phyloP scores from a whole-genome alignment of 1,284 basidiomycete species.

The Leucoagaricus sp. region DNA sequence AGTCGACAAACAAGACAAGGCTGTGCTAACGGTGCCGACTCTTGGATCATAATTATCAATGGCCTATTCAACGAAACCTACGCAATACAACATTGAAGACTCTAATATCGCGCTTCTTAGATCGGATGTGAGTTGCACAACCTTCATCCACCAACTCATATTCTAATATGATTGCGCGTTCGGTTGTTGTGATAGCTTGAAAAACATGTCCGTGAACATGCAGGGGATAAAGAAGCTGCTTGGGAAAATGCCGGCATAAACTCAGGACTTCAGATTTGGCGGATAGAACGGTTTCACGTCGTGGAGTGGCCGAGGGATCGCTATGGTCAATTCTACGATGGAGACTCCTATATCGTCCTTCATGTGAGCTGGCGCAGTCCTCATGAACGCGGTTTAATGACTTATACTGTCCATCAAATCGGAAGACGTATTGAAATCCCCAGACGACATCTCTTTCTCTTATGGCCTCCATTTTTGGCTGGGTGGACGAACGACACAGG shows the following conservation, averaged over 20 bases:
- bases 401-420: no score
- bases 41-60: slow-evolving; percentile 24
- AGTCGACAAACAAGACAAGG: not conserved
- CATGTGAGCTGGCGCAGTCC: slow-evolving; percentile 39
- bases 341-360: slow-evolving; percentile 66
- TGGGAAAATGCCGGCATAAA: slow-evolving; percentile 50
- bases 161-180: not conserved
- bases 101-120: slow-evolving; percentile 64
- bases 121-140: slow-evolving; percentile 48
- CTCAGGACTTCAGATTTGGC: slow-evolving; percentile 55
- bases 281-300: slow-evolving; percentile 58
- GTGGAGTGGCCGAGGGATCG: slow-evolving; percentile 53
- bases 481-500: slow-evolving; percentile 57
- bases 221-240: slow-evolving; percentile 51
- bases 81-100: slow-evolving; percentile 58
- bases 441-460: slow-evolving; percentile 46
- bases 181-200: slow-evolving; percentile 56
- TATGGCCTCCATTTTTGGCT: slow-evolving; percentile 72
- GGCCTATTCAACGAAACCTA: slow-evolving; percentile 46
- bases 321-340: slow-evolving; percentile 59
- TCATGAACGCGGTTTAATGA: no score
- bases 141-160: not conserved
- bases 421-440: slow-evolving; percentile 15
- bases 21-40: not conserved
- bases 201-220: slow-evolving; percentile 54